A percentile compares a stretch with the other conserved stretches of the same genome.
Evolutionary conservation across 2,329 filamentous ascomycete species (phyloP).

Genomic region (Alternaria rosae): DNA sequence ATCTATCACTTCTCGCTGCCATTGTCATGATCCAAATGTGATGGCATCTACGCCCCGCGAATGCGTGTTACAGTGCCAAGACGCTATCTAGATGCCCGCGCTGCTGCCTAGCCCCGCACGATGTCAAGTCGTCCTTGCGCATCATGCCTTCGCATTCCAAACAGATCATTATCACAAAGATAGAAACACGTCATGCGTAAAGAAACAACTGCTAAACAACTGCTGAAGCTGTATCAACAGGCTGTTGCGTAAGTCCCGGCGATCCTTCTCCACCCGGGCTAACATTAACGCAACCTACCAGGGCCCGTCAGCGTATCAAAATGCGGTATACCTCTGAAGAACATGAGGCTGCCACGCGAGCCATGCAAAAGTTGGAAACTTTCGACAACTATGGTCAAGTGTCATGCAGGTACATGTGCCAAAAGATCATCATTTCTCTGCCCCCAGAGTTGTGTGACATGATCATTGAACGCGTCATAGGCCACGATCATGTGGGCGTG

Average conservation of each 20-base stretch:
- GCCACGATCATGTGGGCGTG: not conserved
- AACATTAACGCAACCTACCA: not conserved
- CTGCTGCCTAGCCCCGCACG: not conserved
- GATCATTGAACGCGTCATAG: not conserved
- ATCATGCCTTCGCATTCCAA: rapidly evolving
- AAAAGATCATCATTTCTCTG: not conserved
- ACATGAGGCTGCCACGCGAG: not conserved
- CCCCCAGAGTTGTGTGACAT: not conserved
- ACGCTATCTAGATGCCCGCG: not conserved
- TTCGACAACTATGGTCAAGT: not conserved
- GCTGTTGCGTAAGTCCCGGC: not conserved
- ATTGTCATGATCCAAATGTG: not conserved
- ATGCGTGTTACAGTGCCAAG: not conserved
- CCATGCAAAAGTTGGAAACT: not conserved
- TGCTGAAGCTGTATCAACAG: not conserved
- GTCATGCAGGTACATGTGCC: not conserved
- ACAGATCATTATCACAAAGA: not conserved
- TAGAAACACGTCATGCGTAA: not conserved
- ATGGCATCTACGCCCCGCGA: not conserved
- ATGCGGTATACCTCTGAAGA: not conserved
- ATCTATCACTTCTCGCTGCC: not conserved
- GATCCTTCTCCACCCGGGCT: not conserved
- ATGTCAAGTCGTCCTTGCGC: not conserved
- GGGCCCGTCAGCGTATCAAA: not conserved
- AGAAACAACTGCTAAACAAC: not conserved